phyloP scores from a whole-genome alignment of 208 protist genomes.

The Leishmania major region DNA sequence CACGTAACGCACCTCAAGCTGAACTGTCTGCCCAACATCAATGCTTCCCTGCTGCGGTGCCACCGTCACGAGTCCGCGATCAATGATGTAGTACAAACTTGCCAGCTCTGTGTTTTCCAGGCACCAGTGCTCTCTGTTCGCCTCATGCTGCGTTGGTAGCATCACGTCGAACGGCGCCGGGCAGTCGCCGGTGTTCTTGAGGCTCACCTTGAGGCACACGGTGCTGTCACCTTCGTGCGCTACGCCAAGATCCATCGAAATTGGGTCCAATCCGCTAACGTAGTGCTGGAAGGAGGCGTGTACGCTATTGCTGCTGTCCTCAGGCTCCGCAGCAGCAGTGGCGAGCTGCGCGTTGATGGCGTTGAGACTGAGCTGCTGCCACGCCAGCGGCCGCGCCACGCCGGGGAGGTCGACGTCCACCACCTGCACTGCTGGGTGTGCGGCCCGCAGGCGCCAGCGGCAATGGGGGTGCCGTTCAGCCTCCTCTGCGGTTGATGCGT shows the following conservation, averaged over 20 bases:
- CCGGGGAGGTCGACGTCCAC: conserved; percentile 68
- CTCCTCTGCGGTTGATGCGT: conserved; percentile 46
- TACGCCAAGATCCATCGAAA: conserved; percentile 83
- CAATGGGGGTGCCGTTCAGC: conserved; percentile 76
- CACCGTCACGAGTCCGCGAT: conserved; percentile 68
- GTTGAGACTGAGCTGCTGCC: conserved; percentile 80
- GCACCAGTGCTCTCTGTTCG: conserved; percentile 85
- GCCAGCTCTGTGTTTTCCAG: conserved; percentile 74
- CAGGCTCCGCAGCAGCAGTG: conserved; percentile 40
- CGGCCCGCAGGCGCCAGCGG: conserved; percentile 53
- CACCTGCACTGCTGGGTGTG: conserved; percentile 79
- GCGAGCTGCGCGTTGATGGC: conserved; percentile 76
- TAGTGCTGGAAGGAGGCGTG: conserved; percentile 79
- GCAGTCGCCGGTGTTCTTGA: conserved; percentile 85
- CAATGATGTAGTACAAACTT: conserved; percentile 75
- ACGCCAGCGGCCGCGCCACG: conserved; percentile 36
- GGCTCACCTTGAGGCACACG: conserved; percentile 46
- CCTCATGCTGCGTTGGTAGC: conserved; percentile 88
- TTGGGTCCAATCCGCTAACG: conserved; percentile 63
- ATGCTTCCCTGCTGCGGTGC: conserved; percentile 64
- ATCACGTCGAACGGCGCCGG: conserved; percentile 66
- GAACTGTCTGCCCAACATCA: conserved; percentile 48
- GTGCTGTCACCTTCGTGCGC: conserved; percentile 36
- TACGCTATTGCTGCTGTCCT: conserved; percentile 29
- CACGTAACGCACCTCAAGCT: conserved; percentile 74